A percentile compares a stretch with the other conserved stretches of the same genome.
Conservation (phyloP, 768 basidiomycete species). For the Tylopilus sp. region DNA sequence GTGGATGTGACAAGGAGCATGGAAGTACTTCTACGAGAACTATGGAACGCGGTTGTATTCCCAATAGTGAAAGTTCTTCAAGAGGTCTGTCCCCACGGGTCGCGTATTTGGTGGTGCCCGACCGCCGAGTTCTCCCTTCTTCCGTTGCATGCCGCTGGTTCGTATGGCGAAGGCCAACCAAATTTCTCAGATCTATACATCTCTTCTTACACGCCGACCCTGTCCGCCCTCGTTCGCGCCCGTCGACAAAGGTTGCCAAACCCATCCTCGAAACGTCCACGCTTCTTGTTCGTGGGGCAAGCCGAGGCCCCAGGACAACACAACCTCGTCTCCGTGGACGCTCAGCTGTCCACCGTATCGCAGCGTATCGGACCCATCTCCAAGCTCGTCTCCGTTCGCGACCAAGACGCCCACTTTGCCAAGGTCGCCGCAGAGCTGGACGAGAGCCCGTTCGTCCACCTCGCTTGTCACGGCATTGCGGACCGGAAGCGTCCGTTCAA, state of each 20-base stretch:
- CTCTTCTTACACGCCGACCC: background rate
- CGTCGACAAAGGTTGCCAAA: background rate
- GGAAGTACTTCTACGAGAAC: background rate
- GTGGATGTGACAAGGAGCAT: background rate
- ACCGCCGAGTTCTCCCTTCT: background rate
- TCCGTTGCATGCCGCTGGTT: background rate
- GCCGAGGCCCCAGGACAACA: background rate
- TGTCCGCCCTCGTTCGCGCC: background rate
- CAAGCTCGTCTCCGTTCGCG: background rate
- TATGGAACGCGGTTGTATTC: background rate
- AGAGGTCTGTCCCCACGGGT: background rate
- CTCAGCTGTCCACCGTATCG: too few species aligned
- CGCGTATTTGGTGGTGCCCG: background rate
- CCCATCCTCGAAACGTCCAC: too few species aligned
- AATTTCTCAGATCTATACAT: background rate
- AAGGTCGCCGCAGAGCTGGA: background rate
- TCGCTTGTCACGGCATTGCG: background rate
- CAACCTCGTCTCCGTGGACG: background rate
- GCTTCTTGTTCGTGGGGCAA: background rate
- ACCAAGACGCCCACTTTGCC: background rate
- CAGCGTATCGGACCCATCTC: background rate
- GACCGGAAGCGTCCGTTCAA: background rate
- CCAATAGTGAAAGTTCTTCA: background rate
- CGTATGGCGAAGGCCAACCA: background rate
- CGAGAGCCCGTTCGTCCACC: background rate